Conservation (phyloP, 345 rosid species). For the Eucalyptus camaldulensis region DNA sequence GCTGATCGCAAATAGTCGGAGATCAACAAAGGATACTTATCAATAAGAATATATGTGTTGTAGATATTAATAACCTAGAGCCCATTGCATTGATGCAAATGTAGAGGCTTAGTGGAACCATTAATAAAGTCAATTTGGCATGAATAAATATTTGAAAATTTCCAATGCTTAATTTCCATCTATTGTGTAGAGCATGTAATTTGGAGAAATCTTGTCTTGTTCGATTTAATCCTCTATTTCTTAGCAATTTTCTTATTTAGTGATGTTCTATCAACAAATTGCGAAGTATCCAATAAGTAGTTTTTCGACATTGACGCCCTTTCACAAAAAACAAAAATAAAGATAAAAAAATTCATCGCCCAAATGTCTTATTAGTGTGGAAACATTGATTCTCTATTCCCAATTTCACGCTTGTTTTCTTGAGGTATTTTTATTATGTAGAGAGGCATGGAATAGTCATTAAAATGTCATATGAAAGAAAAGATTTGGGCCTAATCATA, state of each 20-base stretch:
- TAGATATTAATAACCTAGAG: neutral
- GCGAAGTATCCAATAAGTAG: neutral
- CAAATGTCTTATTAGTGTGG: neutral
- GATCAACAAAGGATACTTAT: neutral
- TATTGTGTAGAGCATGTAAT: neutral
- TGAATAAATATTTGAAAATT: neutral
- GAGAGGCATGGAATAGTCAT: no score
- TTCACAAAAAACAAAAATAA: no score
- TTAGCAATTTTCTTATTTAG: no score
- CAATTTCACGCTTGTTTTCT: neutral
- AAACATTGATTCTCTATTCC: neutral
- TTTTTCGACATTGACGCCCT: neutral
- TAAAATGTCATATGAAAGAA: no score
- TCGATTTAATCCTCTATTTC: neutral
- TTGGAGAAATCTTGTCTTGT: neutral
- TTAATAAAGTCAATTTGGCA: neutral
- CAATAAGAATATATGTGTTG: neutral
- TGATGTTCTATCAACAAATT: neutral
- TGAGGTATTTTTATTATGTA: no score
- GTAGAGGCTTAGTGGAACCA: neutral
- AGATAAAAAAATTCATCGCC: no score
- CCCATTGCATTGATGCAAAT: neutral
- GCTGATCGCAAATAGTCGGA: neutral
- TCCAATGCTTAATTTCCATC: neutral
- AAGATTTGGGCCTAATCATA: no score